Evolutionary conservation across 805 yeast genomes (phyloP).

Genomic region (Alloascoidea africana): DNA sequence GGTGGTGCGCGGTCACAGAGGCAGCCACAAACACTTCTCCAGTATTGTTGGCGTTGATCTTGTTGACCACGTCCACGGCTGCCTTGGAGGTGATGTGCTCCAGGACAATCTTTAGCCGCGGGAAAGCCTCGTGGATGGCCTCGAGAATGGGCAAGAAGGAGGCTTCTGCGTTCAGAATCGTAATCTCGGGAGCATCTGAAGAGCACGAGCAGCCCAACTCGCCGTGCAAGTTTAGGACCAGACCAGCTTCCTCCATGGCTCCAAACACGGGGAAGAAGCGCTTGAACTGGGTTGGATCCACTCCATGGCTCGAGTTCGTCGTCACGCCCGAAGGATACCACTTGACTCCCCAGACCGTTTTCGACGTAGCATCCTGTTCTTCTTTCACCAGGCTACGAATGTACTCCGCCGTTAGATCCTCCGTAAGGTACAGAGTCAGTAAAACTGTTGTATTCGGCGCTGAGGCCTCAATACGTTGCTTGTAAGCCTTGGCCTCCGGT

Average conservation of each 20-base stretch:
- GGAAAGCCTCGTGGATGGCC: constrained; percentile 71
- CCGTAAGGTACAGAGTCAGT: constrained; percentile 79
- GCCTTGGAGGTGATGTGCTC: constrained; percentile 93
- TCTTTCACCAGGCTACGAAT: constrained; percentile 43
- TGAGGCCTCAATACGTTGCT: constrained; percentile 39
- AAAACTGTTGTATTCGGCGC: constrained; percentile 78
- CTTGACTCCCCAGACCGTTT: constrained; percentile 75
- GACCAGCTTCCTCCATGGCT: constrained; percentile 65
- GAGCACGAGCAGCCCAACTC: constrained; percentile 63
- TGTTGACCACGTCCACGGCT: constrained; percentile 65
- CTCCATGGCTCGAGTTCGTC: constrained; percentile 87
- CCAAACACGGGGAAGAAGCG: constrained; percentile 80
- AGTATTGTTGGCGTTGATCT: constrained; percentile 34
- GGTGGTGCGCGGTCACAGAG: constrained; percentile 91
- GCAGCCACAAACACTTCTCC: constrained; percentile 59
- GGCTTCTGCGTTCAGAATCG: constrained; percentile 89
- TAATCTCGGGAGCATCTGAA: constrained; percentile 44
- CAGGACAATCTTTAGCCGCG: constrained; percentile 68
- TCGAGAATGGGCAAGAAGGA: constrained; percentile 78
- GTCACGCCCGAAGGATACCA: constrained; percentile 99
- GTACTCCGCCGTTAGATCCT: constrained; percentile 72
- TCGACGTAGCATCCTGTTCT: constrained; percentile 59
- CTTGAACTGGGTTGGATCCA: constrained; percentile 82
- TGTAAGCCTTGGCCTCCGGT: constrained; percentile 57
- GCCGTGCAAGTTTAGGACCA: constrained; percentile 87